Conservation (phyloP, 176 grass and related monocot genomes). For the Oryza rufipogon region DNA sequence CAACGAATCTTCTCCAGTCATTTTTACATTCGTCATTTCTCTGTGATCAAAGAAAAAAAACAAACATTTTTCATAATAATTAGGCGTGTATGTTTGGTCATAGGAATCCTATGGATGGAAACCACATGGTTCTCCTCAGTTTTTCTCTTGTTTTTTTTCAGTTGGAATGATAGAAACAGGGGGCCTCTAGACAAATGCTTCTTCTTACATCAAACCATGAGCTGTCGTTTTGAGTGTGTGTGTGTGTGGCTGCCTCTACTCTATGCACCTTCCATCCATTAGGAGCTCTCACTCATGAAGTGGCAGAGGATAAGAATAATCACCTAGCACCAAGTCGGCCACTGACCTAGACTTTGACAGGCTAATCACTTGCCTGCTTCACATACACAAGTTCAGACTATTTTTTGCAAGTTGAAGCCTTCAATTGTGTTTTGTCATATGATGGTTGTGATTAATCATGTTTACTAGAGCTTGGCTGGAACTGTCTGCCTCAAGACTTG, state of each 20-base stretch:
- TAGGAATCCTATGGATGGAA: slow-evolving; percentile 24
- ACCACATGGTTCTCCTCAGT: slow-evolving; percentile 7
- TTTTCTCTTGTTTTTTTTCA: background rate
- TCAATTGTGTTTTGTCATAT: background rate
- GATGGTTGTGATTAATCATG: background rate
- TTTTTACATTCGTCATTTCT: background rate
- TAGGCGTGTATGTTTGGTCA: background rate
- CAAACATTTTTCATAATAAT: background rate
- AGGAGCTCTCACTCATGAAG: background rate
- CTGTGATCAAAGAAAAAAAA: background rate
- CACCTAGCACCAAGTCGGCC: background rate
- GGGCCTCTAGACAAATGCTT: background rate
- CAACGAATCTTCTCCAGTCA: background rate
- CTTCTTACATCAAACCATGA: slow-evolving; percentile 14
- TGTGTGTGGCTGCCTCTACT: too few species aligned
- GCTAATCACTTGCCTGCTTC: slow-evolving; percentile 4
- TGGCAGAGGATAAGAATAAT: background rate
- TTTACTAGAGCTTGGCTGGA: slow-evolving; percentile 33
- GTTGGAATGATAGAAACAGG: slow-evolving; percentile 1
- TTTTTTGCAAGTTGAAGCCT: background rate
- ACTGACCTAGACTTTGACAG: slow-evolving; percentile 18
- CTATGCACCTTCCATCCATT: background rate
- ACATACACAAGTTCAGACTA: background rate
- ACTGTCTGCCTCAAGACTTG: slow-evolving; percentile 26
- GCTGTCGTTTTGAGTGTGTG: slow-evolving; percentile 20